Evolutionary conservation across 2,329 filamentous ascomycete genomes (phyloP), one percentile per base, ranked within the genome.

Genomic region (Botrytis squamosa): DNA sequence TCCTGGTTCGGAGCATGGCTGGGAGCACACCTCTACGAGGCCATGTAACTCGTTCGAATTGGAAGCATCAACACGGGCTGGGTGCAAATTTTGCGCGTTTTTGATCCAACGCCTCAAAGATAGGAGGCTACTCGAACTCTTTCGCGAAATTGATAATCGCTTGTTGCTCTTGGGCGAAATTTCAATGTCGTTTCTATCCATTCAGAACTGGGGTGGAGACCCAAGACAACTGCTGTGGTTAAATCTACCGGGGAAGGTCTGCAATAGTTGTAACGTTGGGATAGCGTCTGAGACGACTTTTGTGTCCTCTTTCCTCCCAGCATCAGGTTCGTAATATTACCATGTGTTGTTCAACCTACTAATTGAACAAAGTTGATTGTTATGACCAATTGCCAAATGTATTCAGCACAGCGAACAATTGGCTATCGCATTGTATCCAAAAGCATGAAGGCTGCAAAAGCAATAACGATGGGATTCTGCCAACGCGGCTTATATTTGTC

Each of bases 301-400:
- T n/a, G n/a, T 12, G 10, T 52, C 25, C 10, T 6, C 25, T n/a
- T 52, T 52, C 2, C 49, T 52, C 10, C 49, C 25, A 14, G 10
- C 6, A 14, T 52, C 49, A 7, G 49, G 49, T n/a, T n/a, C 1
- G 49, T 16, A 0, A 52, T 52, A 52, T 6, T 3, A 14, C 4
- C 12, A 52, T n/a, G 1, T 6, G 49, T n/a, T n/a, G 5, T 6
- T n/a, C 0, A n/a, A 52, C 10, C 25, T 52, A 14, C 12, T 52
- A 3, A 52, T 5, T 0, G 4, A n/a, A n/a, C 0, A 1, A n/a
- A 52, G 49, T 2, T 2, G 1, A n/a, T 52, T 52, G 25, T 6
- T 14, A n/a, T 52, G 25, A n/a, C 0, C 6, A 3, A n/a, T 6
- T 0, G 25, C 25, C 49, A 52, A 10, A n/a, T 52, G 49, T 52